Evolutionary conservation across 352 stramenopile species (phyloP), one percentile per base, ranked within the genome.

Genomic region (Globisporangium mamillatum): DNA sequence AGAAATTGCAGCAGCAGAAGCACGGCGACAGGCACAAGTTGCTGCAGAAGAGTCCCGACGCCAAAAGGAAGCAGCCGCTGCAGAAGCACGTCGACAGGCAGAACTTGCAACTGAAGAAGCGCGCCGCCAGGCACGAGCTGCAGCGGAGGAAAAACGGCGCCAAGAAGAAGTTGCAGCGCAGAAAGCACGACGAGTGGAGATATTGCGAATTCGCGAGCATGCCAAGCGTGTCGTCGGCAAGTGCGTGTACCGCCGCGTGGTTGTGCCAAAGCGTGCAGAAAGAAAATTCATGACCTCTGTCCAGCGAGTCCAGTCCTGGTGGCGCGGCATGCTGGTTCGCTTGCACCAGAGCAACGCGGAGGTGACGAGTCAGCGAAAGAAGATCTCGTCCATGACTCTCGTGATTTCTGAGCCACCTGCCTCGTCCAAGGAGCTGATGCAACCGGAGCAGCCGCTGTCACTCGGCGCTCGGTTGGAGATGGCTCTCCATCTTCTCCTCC

Each of bases 401-500:
- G 73, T 92, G 29, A 60, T 60, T 53, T 64, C 29, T 60, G 20
- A 38, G 5, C 27, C 8, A 32, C n/a, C 61, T 6, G 48, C 63
- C 29, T 64, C 63, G 32, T 60, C 60, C 29, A 72, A 71, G 44
- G 69, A 58, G 24, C 64, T 55, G 6, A 53, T 64, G 18, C 53
- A 70, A 52, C 70, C 53, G 6, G 67, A 80, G 50, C 70, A 80
- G 53, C 82, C 77, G 1, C 69, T 91, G 68, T 91, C 86, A 10
- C 70, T 93, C 0, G 81, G 84, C 12, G 66, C 76, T 24, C 76
- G 86, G 12, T 54, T 93, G 32, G 86, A 93, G 64, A 83, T 88
- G 79, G 86, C 86, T 29, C 62, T 93, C 20, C 84, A 92, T 63
- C 75, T 92, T 75, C 76, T 93, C 2, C 60, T 92, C 14, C 82